Base-by-base conservation (phyloP, 306 rosid species). In the Prunus mume region DNA sequence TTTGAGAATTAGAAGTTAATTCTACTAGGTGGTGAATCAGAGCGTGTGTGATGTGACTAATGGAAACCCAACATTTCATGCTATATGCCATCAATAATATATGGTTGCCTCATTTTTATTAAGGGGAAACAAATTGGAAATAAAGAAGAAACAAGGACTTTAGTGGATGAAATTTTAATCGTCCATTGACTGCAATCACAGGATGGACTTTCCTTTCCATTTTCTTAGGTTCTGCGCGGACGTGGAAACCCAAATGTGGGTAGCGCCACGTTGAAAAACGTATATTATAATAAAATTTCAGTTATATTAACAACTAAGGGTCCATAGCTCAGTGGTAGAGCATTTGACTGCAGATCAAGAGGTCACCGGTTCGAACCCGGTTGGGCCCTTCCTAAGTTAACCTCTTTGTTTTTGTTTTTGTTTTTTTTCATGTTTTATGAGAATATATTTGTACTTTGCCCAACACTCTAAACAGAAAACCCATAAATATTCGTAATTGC, bases 291-390 rank as follows among this genome's bases (percentile, higher is more conserved):
- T 1, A 28, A 28, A 20, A 45, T 46, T 4, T n/a, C 1, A 12
- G 1, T 1, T 2, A n/a, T 0, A 2, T 15, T 1, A 0, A 0
- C 60, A 70, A 17, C 1, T 0, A 25, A 0, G 88, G 89, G 91
- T 90, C 90, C 85, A 86, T 90, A 90, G 92, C 91, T 90, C 89
- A 88, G 92, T 90, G 92, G 92, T 86, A 90, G 96, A 88, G 96
- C 90, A 90, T 86, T 90, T 88, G 96, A 90, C 93, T 88, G 89
- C 89, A 86, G 87, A 86, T 90, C 86, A 86, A 90, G 81, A 87
- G 91, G 87, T 86, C 86, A 87, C 85, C 85, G 87, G 88, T 85
- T 85, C 86, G 88, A 85, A 85, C 88, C 86, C 86, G 90, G 91
- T 88, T 86, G 96, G 96, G 88, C 96, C 91, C 91, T 90, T 0